These are phyloP conservation scores for Neolentinus lepideus DNA, from an alignment of 1,284 basidiomycete species.

Conservation along the genomic window DNA sequence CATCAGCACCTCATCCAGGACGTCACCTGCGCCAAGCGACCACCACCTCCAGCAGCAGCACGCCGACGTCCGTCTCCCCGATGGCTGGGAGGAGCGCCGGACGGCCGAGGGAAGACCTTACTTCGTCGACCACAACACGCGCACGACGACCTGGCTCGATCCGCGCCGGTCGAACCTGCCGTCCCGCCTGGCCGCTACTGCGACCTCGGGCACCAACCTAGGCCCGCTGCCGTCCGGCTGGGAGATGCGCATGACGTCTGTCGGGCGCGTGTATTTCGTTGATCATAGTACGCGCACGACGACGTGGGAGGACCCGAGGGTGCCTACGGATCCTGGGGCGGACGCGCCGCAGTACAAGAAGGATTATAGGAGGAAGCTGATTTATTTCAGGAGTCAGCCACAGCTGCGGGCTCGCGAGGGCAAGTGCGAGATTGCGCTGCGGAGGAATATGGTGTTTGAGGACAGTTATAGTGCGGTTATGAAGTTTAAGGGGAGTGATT, in stretches of 20 bases:
- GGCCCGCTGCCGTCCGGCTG: constrained; percentile 91
- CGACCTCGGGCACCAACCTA: constrained; percentile 52
- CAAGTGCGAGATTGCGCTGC: constrained; percentile 92
- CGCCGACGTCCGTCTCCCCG: constrained; percentile 48
- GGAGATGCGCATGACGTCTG: constrained; percentile 96
- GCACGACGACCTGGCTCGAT: constrained; percentile 95
- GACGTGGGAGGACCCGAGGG: constrained; percentile 94
- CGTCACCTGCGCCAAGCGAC: constrained; percentile 3
- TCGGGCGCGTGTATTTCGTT: constrained; percentile 93
- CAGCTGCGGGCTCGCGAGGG: constrained; percentile 84
- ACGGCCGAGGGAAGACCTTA: constrained; percentile 93
- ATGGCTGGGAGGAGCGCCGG: constrained; percentile 94
- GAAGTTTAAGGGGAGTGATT: constrained; percentile 84
- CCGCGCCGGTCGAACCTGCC: constrained; percentile 40
- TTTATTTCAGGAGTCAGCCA: constrained; percentile 95
- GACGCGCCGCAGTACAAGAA: constrained; percentile 97
- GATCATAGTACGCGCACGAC: constrained; percentile 97
- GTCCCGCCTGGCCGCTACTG: constrained; percentile 60
- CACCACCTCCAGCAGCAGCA: constrained; percentile 43
- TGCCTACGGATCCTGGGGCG: constrained; percentile 78
- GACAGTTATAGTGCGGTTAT: constrained; percentile 96
- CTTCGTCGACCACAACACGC: constrained; percentile 92
- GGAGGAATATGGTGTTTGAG: constrained; percentile 92
- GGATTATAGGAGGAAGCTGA: constrained; percentile 92
- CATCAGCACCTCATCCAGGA: constrained; percentile 11